phyloP scores from a whole-genome alignment of 306 rosid genomes.

The Hippophae gyantsensis region DNA sequence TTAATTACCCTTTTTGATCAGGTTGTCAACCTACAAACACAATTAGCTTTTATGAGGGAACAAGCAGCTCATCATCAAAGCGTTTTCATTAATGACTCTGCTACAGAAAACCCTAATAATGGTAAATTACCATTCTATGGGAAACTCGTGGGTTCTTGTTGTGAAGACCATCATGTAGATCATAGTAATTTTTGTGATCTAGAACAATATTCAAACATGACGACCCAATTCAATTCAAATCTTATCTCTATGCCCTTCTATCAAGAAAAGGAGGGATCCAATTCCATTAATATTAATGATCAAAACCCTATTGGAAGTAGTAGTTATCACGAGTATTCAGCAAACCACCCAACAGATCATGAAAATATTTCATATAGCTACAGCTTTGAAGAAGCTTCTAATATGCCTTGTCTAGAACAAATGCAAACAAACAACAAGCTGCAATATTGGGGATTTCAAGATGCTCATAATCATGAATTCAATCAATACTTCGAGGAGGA shows the following conservation, averaged over 20 bases:
- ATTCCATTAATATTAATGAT: slow-evolving; percentile 29
- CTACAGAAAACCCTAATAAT: slow-evolving; percentile 49
- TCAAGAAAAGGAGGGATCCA: slow-evolving; percentile 26
- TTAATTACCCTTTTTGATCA: slow-evolving; percentile 13
- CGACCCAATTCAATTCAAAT: slow-evolving; percentile 25
- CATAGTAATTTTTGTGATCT: slow-evolving; percentile 23
- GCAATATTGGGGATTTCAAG: slow-evolving; percentile 50
- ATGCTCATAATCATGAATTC: slow-evolving; percentile 36
- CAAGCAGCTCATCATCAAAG: slow-evolving; percentile 45
- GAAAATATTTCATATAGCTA: slow-evolving; percentile 46
- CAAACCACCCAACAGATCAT: slow-evolving; percentile 22
- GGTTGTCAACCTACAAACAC: slow-evolving; percentile 91
- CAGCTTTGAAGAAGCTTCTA: slow-evolving; percentile 59
- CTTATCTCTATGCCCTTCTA: slow-evolving; percentile 25
- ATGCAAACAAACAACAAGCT: slow-evolving; percentile 32
- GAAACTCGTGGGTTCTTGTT: slow-evolving; percentile 22
- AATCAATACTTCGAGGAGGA: slow-evolving; percentile 19
- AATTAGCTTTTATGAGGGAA: slow-evolving; percentile 68
- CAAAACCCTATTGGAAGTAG: slow-evolving; percentile 33
- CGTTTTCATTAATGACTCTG: slow-evolving; percentile 30
- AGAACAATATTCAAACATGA: slow-evolving; percentile 31
- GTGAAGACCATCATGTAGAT: slow-evolving; percentile 36
- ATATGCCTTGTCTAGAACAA: slow-evolving; percentile 44
- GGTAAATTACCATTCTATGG: slow-evolving; percentile 24
- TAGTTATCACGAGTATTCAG: slow-evolving; percentile 29